A percentile compares a stretch with the other conserved stretches of the same genome.
Evolutionary conservation across 345 rosid species (phyloP).

Genomic region (Citrus medica): DNA sequence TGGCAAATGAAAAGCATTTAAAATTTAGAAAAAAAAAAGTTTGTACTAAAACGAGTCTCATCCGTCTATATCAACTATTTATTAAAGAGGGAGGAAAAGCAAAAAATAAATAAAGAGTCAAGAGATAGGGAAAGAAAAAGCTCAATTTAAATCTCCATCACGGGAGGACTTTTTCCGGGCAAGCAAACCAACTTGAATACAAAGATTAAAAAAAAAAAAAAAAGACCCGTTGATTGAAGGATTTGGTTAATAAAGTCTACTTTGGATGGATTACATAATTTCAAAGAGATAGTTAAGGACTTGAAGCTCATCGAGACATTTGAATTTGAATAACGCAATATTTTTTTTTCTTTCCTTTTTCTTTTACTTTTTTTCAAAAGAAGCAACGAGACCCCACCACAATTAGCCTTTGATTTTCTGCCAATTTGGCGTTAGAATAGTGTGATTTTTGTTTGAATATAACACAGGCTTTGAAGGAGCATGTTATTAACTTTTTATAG

Average conservation of each 20-base stretch:
- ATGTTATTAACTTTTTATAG: neutral
- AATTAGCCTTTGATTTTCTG: conserved; percentile 20
- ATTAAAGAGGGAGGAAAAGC: too few species aligned
- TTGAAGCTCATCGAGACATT: neutral
- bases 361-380: rapidly evolving
- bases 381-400: conserved; percentile 8
- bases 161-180: neutral
- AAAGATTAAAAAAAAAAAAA: conserved; percentile 1
- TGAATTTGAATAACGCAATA: neutral
- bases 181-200: neutral
- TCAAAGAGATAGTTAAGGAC: conserved; percentile 13
- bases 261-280: conserved; percentile 19
- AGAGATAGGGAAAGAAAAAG: neutral
- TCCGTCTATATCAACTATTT: neutral
- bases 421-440: neutral
- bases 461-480: neutral
- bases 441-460: conserved; percentile 8
- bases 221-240: neutral
- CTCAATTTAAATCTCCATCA: neutral
- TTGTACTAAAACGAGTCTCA: neutral
- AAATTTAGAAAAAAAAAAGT: neutral
- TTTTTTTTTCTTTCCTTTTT: too few species aligned
- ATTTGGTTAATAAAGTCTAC: conserved; percentile 35
- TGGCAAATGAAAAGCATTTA: neutral
- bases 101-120: neutral